Evolutionary conservation across 352 stramenopile species (phyloP), one percentile per base, ranked within the genome.

Genomic region (Phytophthora pistaciae): DNA sequence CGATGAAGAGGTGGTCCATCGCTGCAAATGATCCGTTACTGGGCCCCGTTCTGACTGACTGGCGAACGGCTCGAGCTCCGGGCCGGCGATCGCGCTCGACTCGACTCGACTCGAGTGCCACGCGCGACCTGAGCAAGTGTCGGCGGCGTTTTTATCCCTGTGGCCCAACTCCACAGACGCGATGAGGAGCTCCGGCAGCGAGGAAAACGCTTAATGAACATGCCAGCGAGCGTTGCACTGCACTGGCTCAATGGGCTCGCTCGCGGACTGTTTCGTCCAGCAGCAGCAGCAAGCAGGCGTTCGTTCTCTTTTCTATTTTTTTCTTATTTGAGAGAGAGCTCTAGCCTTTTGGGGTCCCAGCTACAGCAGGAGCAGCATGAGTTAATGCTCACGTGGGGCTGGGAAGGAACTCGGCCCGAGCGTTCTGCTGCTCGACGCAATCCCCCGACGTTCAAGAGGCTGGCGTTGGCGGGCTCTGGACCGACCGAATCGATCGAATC

Each of bases 1-100:
- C 78, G 38, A 92, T 52, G 69, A 90, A 93, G 66, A 94, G 79
- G 67, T 72, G 23, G 70, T 91, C 75, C 77, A 91, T 87, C 40
- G 70, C 21, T 21, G 10, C 48, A 5, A 5, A 1, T 29, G n/a
- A 14, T 52, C 44, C 20, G 18, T 16, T 52, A n/a, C 20, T 25
- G 44, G 14, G 75, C 13, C 6, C 36, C 44, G 6, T 62, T 72
- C 57, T 7, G 67, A 66, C 66, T 63, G 36, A 38, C 33, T 52
- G 56, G 56, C 60, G 27, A 60, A 55, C 36, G 64, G 57, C 27
- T 62, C 46, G 55, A 29, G 66, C 50, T 68, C 44, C 9, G 38
- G 25, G 2, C 31, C 38, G 18, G 23, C 21, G 49, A 72, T 75
- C 44, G 55, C 48, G 54, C 58, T 73, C 53, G 69, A 74, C 55